These are phyloP conservation scores for Psophocarpus tetragonolobus DNA, from an alignment of 306 rosid genomes.

Conservation along the genomic window DNA sequence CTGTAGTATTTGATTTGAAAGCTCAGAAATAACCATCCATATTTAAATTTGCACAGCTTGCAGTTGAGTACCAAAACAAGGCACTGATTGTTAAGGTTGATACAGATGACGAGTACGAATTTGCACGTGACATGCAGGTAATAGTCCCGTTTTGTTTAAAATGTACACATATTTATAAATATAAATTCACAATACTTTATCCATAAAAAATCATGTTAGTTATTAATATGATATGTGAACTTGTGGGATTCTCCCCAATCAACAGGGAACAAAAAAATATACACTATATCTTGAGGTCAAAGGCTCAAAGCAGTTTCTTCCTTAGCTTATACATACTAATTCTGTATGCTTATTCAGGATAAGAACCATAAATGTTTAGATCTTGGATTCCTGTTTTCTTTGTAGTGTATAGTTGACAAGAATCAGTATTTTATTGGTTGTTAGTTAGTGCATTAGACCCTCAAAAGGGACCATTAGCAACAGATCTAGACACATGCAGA, in stretches of 20 bases:
- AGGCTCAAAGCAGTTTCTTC: constrained; percentile 4
- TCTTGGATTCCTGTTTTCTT: neutral
- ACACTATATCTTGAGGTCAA: neutral
- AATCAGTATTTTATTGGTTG: neutral
- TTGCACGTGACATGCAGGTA: constrained; percentile 95
- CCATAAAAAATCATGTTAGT: neutral
- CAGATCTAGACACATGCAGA: constrained; percentile 23
- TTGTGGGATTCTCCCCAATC: neutral
- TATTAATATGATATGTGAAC: neutral
- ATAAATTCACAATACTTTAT: neutral
- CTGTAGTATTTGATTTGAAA: constrained; percentile 6
- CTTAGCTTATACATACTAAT: neutral
- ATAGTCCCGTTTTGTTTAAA: constrained; percentile 6
- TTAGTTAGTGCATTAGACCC: constrained; percentile 19
- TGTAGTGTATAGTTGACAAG: neutral
- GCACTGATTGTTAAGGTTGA: constrained; percentile 80
- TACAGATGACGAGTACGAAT: constrained; percentile 89
- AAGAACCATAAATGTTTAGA: neutral
- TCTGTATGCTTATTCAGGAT: neutral
- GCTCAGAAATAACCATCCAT: constrained; percentile 23
- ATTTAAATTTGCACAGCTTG: constrained; percentile 60
- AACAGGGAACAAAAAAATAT: too few species aligned
- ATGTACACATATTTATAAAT: neutral
- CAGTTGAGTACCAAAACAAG: constrained; percentile 76
- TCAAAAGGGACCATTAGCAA: constrained; percentile 4